Evolutionary conservation across 495 filamentous ascomycete genomes (phyloP).

Genomic region (Lasiosphaeria hispida): DNA sequence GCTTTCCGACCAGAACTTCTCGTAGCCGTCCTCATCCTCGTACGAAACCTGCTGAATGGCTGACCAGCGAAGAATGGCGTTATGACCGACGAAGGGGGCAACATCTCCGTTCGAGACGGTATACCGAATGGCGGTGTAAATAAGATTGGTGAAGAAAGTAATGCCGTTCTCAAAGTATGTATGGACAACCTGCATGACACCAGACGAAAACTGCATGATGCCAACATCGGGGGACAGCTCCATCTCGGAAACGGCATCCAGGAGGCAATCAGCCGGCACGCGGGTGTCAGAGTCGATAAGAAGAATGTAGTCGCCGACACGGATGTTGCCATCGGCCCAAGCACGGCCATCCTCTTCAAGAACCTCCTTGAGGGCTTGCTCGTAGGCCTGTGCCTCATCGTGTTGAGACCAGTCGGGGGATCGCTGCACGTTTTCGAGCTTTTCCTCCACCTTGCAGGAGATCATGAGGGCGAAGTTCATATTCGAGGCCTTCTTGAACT

Average conservation of each 20-base stretch:
- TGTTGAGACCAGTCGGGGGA: slow-evolving; percentile 63
- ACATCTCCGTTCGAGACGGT: slow-evolving; percentile 80
- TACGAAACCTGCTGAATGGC: slow-evolving; percentile 77
- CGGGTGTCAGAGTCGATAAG: slow-evolving; percentile 76
- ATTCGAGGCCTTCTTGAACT: slow-evolving; percentile 78
- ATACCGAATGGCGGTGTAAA: slow-evolving; percentile 76
- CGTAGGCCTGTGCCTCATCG: slow-evolving; percentile 69
- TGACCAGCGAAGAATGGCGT: slow-evolving; percentile 75
- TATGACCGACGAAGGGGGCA: slow-evolving; percentile 77
- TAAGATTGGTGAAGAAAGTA: slow-evolving; percentile 82
- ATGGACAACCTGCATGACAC: slow-evolving; percentile 77
- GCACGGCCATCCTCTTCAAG: slow-evolving; percentile 66
- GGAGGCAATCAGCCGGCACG: slow-evolving; percentile 68
- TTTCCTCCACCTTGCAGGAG: slow-evolving; percentile 71
- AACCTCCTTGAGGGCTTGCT: slow-evolving; percentile 64
- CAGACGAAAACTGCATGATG: slow-evolving; percentile 78
- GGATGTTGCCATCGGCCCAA: slow-evolving; percentile 78
- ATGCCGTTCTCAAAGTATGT: slow-evolving; percentile 74
- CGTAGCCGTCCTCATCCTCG: slow-evolving; percentile 61
- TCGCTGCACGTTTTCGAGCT: slow-evolving; percentile 55
- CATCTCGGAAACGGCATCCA: slow-evolving; percentile 78
- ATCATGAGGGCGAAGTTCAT: slow-evolving; percentile 82
- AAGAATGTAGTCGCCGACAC: slow-evolving; percentile 77
- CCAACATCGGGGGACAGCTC: slow-evolving; percentile 75
- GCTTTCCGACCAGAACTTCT: slow-evolving; percentile 82